phyloP scores from a whole-genome alignment of 176 grass and related monocot species.

The Thalia dealbata region DNA sequence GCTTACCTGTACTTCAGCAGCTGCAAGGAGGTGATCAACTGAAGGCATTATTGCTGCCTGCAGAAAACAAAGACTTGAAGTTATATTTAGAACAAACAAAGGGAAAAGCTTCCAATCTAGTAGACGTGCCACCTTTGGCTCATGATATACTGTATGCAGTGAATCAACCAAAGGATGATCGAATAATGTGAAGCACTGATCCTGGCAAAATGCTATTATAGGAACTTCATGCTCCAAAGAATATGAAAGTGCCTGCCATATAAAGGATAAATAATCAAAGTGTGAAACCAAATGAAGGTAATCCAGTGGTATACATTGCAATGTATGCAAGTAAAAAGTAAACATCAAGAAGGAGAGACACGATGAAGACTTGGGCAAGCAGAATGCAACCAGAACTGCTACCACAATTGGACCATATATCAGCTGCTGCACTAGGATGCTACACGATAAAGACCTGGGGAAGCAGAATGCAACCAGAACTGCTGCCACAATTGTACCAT shows the following conservation, averaged over 20 bases:
- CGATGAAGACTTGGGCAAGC: no score
- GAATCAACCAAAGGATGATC: slow-evolving; percentile 83
- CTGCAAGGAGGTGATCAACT: slow-evolving; percentile 57
- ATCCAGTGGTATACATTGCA: neutral
- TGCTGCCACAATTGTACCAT: no score
- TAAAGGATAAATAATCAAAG: neutral
- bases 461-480: no score
- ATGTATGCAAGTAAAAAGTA: neutral
- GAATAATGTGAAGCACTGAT: slow-evolving; percentile 78
- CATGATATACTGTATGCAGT: slow-evolving; percentile 71
- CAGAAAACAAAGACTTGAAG: slow-evolving; percentile 22
- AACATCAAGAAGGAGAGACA: no score
- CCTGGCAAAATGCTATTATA: slow-evolving; percentile 85
- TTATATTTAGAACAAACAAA: slow-evolving; percentile 10
- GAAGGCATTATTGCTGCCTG: slow-evolving; percentile 80
- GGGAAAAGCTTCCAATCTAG: neutral
- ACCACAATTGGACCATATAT: no score
- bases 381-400: no score
- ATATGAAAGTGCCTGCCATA: slow-evolving; percentile 61
- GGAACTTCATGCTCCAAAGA: slow-evolving; percentile 80
- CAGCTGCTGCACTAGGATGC: no score
- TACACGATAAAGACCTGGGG: no score
- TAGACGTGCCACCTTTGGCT: slow-evolving; percentile 57
- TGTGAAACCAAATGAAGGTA: no score
- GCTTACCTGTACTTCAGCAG: slow-evolving; percentile 72